These are phyloP conservation scores for Rhynchospora breviuscula DNA, from an alignment of 176 grass and related monocot species.

Conservation along the genomic window DNA sequence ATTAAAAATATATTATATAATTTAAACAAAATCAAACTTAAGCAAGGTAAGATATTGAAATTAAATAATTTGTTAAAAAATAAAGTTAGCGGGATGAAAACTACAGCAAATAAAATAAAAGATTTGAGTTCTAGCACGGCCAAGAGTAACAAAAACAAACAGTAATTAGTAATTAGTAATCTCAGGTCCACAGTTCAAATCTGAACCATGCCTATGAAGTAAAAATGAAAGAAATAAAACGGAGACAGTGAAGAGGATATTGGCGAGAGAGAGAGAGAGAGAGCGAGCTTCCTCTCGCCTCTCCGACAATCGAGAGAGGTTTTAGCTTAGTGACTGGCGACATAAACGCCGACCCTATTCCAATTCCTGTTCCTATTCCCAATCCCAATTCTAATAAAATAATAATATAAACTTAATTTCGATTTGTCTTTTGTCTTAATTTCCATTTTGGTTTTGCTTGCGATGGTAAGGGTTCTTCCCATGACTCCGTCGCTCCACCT, in stretches of 20 bases:
- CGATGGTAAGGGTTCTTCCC: slow-evolving; percentile 32
- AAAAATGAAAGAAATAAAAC: not conserved
- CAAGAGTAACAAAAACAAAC: too few species aligned
- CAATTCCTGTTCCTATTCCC: too few species aligned
- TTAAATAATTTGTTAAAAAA: too few species aligned
- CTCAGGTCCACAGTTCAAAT: not conserved
- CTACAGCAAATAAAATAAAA: too few species aligned
- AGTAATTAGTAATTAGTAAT: too few species aligned
- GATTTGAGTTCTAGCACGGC: too few species aligned
- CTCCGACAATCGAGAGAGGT: not conserved
- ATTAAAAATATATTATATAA: too few species aligned
- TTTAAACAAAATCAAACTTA: too few species aligned
- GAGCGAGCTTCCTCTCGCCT: not conserved
- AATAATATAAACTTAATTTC: not conserved
- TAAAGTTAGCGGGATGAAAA: too few species aligned
- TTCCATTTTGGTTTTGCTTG: not conserved
- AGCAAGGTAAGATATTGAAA: too few species aligned
- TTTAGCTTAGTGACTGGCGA: not conserved
- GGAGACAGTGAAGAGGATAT: not conserved
- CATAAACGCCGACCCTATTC: not conserved
- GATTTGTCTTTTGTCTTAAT: not conserved
- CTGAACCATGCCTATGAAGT: not conserved
- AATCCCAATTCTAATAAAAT: too few species aligned
- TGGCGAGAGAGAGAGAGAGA: not conserved
- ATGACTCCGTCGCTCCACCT: slow-evolving; percentile 15